Percentiles rank a stretch among this genome's conserved stretches.
Conservation (phyloP, 441 rosid genomes). For the Jatropha podagrica region DNA sequence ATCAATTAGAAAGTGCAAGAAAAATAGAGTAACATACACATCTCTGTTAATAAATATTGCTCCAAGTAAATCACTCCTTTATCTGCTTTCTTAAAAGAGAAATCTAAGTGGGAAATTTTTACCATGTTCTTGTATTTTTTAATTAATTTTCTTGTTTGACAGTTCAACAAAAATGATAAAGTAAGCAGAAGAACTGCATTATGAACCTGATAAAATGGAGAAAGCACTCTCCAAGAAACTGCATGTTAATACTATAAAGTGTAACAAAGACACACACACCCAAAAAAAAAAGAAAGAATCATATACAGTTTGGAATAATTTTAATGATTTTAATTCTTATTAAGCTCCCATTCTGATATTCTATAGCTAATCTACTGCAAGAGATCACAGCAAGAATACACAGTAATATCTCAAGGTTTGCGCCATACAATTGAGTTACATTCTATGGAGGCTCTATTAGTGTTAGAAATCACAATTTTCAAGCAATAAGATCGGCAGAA, state of each 20-base stretch:
- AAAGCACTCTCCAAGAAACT: background rate
- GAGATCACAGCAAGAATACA: too few relatives aligned
- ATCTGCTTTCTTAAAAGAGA: background rate
- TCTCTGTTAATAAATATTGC: slow-evolving; percentile 19
- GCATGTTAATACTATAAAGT: background rate
- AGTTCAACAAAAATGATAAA: background rate
- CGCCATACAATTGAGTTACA: too few relatives aligned
- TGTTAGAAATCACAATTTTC: too few relatives aligned
- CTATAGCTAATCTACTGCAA: too few relatives aligned
- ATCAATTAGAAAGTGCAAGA: too few relatives aligned
- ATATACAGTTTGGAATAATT: too few relatives aligned
- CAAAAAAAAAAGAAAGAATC: too few relatives aligned
- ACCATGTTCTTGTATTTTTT: too few relatives aligned
- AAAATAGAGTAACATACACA: slow-evolving; percentile 2
- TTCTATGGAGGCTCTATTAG: too few relatives aligned
- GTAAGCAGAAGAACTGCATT: background rate
- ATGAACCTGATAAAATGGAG: background rate
- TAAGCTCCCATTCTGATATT: background rate
- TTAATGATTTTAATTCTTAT: too few relatives aligned
- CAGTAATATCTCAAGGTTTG: too few relatives aligned
- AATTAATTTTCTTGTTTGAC: background rate
- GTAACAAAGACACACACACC: background rate
- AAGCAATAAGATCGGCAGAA: background rate
- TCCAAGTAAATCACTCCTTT: background rate
- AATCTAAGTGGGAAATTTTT: background rate